phyloP scores from a whole-genome alignment of 2,329 filamentous ascomycete genomes.

The Nothophoma quercina region DNA sequence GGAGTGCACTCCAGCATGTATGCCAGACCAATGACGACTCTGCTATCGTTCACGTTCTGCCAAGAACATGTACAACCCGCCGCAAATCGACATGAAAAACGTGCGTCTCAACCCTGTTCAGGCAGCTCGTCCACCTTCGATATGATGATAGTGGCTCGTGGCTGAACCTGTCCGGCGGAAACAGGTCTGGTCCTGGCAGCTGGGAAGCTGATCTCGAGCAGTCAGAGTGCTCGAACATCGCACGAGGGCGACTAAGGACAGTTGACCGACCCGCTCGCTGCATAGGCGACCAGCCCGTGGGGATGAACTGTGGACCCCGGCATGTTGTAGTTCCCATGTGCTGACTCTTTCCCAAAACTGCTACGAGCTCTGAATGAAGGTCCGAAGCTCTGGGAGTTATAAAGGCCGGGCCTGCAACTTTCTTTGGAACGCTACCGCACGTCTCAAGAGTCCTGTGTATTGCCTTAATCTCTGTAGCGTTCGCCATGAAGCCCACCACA shows the following conservation, averaged over 20 bases:
- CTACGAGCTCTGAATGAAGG: conserved; percentile 28
- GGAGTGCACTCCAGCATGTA: conserved; percentile 5
- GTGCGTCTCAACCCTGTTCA: conserved; percentile 27
- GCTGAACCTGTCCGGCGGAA: conserved; percentile 27
- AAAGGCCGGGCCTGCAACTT: conserved; percentile 31
- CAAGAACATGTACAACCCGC: conserved; percentile 22
- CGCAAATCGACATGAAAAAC: conserved; percentile 18
- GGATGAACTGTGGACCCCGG: conserved; percentile 24
- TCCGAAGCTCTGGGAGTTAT: conserved; percentile 37
- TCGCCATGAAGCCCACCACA: conserved; percentile 42
- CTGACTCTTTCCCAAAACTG: conserved; percentile 4
- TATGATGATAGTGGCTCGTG: conserved; percentile 31
- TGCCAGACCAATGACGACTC: conserved; percentile 27
- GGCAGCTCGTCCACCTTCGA: conserved; percentile 33
- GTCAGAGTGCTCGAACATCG: conserved; percentile 38
- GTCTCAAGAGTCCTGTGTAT: conserved; percentile 24
- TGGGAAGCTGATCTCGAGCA: conserved; percentile 36
- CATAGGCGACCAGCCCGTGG: conserved; percentile 23
- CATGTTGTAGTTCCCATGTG: conserved; percentile 8
- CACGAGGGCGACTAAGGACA: conserved; percentile 36
- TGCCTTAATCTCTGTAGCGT: conserved; percentile 21
- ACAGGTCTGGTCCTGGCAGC: conserved; percentile 26
- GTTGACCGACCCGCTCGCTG: conserved; percentile 18
- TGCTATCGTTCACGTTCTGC: conserved; percentile 30
- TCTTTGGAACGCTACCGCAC: conserved; percentile 26